Conservation (phyloP, 306 rosid genomes). For the Senna siamea region DNA sequence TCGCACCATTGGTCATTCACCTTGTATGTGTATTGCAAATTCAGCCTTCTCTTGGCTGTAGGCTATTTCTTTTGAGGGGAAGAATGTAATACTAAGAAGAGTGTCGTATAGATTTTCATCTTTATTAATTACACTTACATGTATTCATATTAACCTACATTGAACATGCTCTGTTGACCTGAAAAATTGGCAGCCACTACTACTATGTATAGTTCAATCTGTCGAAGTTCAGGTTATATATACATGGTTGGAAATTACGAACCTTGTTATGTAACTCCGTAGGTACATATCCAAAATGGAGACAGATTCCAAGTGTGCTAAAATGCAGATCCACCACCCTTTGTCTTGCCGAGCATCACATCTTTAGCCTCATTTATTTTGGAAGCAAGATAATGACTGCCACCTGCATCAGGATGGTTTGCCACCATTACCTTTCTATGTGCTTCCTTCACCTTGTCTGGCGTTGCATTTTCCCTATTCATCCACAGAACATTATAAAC, state of each 20-base stretch:
- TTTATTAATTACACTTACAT: not conserved
- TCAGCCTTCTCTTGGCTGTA: not conserved
- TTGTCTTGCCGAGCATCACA: slow-evolving; percentile 64
- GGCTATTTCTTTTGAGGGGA: not conserved
- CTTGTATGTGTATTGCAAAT: not conserved
- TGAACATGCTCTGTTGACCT: not conserved
- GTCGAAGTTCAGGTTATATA: too few species aligned
- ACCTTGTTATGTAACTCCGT: not conserved
- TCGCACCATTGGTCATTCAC: not conserved
- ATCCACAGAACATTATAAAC: slow-evolving; percentile 29
- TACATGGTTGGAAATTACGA: not conserved
- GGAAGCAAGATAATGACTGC: slow-evolving; percentile 82
- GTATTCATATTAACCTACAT: not conserved
- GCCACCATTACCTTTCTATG: slow-evolving; percentile 80
- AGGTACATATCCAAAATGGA: slow-evolving; percentile 4
- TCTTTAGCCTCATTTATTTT: slow-evolving; percentile 81
- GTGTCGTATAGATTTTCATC: not conserved
- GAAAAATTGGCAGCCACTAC: not conserved
- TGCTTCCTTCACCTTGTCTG: slow-evolving; percentile 76
- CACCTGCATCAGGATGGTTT: slow-evolving; percentile 86
- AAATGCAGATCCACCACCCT: slow-evolving; percentile 66
- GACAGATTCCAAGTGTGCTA: slow-evolving; percentile 28
- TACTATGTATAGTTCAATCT: not conserved
- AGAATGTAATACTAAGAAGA: not conserved
- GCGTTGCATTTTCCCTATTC: slow-evolving; percentile 61